Conservation (phyloP, 2,329 filamentous ascomycete genomes). For the Helotiales sp. region DNA sequence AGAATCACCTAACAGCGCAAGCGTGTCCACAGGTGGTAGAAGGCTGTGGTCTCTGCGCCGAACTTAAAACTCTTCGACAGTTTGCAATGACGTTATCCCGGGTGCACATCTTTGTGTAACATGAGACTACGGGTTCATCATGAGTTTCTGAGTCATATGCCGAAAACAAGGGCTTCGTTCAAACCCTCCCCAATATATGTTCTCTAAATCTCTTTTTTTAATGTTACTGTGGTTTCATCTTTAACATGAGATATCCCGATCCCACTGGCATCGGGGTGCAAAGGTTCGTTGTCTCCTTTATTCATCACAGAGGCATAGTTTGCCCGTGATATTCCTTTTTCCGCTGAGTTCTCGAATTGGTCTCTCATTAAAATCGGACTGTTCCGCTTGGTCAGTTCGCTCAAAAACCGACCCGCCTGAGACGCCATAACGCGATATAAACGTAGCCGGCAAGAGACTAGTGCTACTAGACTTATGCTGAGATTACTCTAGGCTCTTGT, state of each 20-base stretch:
- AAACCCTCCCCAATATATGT: not conserved
- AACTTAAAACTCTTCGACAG: not conserved
- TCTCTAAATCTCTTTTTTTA: not conserved
- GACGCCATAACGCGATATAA: too few species aligned
- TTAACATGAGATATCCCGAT: not conserved
- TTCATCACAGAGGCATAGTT: too few species aligned
- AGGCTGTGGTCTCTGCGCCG: not conserved
- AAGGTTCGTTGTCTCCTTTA: too few species aligned
- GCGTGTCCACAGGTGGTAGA: not conserved
- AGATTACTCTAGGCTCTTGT: too few species aligned
- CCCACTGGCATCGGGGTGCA: too few species aligned
- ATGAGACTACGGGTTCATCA: not conserved
- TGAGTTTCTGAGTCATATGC: not conserved
- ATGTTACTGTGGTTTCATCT: not conserved
- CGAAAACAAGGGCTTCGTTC: not conserved
- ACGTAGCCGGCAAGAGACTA: too few species aligned
- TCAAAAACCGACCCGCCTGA: too few species aligned
- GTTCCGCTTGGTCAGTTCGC: too few species aligned
- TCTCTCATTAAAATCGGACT: too few species aligned
- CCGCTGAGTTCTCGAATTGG: too few species aligned
- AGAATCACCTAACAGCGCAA: not conserved
- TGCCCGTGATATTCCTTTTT: too few species aligned
- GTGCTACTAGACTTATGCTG: too few species aligned
- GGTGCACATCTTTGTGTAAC: not conserved
- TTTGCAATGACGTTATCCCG: not conserved